phyloP scores from a whole-genome alignment of 257 asterid species.

The Plectranthus barbatus region DNA sequence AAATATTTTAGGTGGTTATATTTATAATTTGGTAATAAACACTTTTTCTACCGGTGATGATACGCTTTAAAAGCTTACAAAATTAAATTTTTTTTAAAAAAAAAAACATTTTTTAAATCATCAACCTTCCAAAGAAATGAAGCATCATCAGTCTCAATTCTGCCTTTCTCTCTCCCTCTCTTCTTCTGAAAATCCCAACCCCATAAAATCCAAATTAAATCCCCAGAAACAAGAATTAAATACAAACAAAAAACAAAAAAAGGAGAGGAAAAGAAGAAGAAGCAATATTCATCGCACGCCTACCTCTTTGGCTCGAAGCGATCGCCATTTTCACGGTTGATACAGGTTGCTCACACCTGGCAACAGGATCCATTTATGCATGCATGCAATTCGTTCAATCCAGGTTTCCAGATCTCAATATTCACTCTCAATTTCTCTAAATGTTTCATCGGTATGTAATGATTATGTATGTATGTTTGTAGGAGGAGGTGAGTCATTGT shows the following conservation, averaged over 20 bases:
- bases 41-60: no score
- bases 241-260: no score
- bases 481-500: slow-evolving; percentile 28
- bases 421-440: not conserved
- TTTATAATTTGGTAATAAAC: no score
- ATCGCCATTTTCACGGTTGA: slow-evolving; percentile 30
- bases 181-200: slow-evolving; percentile 5
- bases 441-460: not conserved
- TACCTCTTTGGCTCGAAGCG: slow-evolving; percentile 21
- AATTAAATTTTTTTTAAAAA: no score
- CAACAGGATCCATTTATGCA: not conserved
- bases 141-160: slow-evolving; percentile 9
- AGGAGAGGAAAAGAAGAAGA: not conserved
- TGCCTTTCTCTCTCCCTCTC: slow-evolving; percentile 10
- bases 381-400: not conserved
- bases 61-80: no score
- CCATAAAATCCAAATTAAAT: slow-evolving; percentile 2
- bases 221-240: not conserved
- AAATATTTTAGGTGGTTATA: no score
- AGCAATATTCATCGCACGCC: not conserved
- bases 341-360: slow-evolving; percentile 26
- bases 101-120: no score
- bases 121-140: slow-evolving; percentile 3
- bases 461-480: no score
- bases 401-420: not conserved